phyloP scores from a whole-genome alignment of 2,329 filamentous ascomycete genomes.

The Clarireedia sp. region DNA sequence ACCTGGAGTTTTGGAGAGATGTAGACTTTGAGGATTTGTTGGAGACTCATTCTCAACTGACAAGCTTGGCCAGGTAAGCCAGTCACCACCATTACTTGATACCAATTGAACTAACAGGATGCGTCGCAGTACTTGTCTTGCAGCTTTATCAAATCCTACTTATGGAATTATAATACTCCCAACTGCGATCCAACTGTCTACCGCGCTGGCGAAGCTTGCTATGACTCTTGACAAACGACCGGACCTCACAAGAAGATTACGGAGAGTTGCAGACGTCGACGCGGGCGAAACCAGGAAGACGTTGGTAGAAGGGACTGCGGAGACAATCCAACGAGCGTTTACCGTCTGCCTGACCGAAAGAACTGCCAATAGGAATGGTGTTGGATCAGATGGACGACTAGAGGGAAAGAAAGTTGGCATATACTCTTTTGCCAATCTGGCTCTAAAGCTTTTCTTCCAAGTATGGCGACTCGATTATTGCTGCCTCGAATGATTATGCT shows the following conservation, averaged over 20 bases:
- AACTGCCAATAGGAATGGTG: conserved; percentile 50
- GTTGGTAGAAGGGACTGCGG: conserved; percentile 78
- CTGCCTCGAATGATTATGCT: conserved; percentile 6
- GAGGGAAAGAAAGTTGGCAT: conserved; percentile 83
- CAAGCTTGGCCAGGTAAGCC: conserved; percentile 64
- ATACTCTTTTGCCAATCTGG: conserved; percentile 87
- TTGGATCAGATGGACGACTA: conserved; percentile 50
- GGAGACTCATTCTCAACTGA: conserved; percentile 67
- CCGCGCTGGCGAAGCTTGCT: conserved; percentile 72
- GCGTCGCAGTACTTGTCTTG: conserved; percentile 62
- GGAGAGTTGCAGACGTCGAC: conserved; percentile 39
- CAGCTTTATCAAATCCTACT: conserved; percentile 69
- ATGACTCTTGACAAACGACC: conserved; percentile 77
- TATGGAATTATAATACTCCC: conserved; percentile 77
- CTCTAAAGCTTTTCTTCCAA: conserved; percentile 79
- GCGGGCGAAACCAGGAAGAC: conserved; percentile 64
- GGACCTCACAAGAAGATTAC: conserved; percentile 63
- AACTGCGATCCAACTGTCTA: conserved; percentile 74
- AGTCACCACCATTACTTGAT: neutral
- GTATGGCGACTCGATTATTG: conserved; percentile 35
- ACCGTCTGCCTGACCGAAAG: conserved; percentile 82
- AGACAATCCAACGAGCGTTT: conserved; percentile 84
- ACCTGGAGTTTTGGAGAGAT: conserved; percentile 73
- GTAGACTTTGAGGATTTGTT: conserved; percentile 69
- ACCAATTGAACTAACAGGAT: conserved; percentile 6